These are phyloP conservation scores for Alternaria incomplexa DNA, from an alignment of 2,329 filamentous ascomycete species.

Conservation along the genomic window DNA sequence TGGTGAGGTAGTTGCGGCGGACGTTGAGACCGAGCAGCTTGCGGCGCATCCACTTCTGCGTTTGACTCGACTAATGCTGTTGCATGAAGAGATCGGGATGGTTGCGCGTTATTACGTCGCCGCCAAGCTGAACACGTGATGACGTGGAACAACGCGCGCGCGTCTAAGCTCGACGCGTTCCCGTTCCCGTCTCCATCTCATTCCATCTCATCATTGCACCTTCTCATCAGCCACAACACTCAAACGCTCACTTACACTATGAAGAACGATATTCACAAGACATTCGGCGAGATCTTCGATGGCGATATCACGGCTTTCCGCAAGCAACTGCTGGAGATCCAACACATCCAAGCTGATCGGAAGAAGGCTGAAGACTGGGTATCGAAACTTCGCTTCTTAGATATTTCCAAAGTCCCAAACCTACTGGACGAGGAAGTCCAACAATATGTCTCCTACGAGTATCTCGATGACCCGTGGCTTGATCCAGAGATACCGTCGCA, in stretches of 20 bases:
- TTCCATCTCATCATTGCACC: not conserved
- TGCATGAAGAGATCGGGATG: not conserved
- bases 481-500: too few species aligned
- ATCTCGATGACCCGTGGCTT: too few species aligned
- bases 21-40: not conserved
- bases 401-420: conserved; percentile 21
- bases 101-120: not conserved
- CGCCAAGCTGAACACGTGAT: not conserved
- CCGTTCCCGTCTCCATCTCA: too few species aligned
- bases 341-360: conserved; percentile 10
- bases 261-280: conserved; percentile 21
- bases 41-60: not conserved
- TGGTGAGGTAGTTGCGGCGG: not conserved
- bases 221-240: not conserved
- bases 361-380: conserved; percentile 16
- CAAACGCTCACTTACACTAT: not conserved
- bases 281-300: conserved; percentile 25
- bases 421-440: too few species aligned
- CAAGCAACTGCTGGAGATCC: conserved; percentile 21
- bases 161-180: too few species aligned
- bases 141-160: not conserved
- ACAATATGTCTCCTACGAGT: too few species aligned
- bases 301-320: conserved; percentile 11
- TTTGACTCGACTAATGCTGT: not conserved
- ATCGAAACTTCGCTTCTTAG: conserved; percentile 14